Percentiles rank a stretch among this genome's conserved stretches.
Conservation (phyloP, 495 filamentous ascomycete species). For the Penicillium egyptiacum region DNA sequence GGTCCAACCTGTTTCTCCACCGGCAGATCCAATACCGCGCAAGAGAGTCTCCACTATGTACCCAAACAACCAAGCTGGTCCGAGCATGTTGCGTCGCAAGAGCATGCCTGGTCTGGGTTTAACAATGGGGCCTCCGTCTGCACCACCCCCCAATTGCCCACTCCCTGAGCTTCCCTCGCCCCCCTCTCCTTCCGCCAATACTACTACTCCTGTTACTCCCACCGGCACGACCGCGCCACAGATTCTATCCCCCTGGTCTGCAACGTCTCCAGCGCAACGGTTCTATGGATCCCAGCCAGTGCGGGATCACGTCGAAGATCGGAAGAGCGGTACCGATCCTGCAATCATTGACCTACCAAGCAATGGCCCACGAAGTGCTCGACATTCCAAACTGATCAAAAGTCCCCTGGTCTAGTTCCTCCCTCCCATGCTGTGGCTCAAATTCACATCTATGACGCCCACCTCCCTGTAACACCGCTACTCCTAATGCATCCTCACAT, state of each 20-base stretch:
- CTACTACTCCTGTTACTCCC: neutral
- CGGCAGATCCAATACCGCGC: conserved; percentile 15
- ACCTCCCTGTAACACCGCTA: neutral
- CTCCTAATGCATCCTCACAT: neutral
- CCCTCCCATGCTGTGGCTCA: neutral
- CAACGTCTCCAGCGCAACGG: conserved; percentile 11
- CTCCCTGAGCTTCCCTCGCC: conserved; percentile 59
- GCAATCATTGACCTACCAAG: neutral
- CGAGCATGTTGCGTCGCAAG: conserved; percentile 40
- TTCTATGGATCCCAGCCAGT: conserved; percentile 25
- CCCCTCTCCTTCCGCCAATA: neutral
- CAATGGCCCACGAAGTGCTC: conserved; percentile 3
- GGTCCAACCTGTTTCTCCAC: neutral
- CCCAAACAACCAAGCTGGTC: conserved; percentile 7
- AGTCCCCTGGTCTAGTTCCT: neutral
- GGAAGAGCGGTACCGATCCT: conserved; percentile 10
- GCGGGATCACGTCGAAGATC: conserved; percentile 20
- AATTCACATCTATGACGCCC: neutral
- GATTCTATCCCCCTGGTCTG: conserved; percentile 2
- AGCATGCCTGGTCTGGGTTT: conserved; percentile 61
- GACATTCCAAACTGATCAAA: conserved; percentile 22
- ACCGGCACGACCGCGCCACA: neutral
- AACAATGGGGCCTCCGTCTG: conserved; percentile 57
- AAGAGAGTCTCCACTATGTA: conserved; percentile 10
- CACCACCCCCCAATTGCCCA: conserved; percentile 62